A percentile compares a stretch with the other conserved stretches of the same genome.
phyloP scores from a whole-genome alignment of 352 stramenopile species.

The Globisporangium okanoganense region DNA sequence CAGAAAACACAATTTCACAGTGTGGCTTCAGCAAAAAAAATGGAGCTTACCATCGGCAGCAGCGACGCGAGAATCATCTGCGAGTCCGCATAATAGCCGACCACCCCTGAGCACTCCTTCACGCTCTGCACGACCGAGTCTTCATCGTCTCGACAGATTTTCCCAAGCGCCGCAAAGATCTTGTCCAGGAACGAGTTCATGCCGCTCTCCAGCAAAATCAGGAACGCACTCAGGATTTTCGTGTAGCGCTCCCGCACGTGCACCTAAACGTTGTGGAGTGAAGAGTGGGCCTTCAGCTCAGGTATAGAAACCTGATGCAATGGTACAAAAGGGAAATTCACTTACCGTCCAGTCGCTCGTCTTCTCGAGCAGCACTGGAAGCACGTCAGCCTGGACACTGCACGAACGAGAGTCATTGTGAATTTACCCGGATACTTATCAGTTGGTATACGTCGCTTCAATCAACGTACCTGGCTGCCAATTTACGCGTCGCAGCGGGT shows the following conservation, averaged over 20 bases:
- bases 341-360: conserved; percentile 70
- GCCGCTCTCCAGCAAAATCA: conserved; percentile 59
- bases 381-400: conserved; percentile 42
- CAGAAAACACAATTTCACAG: background rate
- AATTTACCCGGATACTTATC: background rate
- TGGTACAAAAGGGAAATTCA: background rate
- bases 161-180: conserved; percentile 65
- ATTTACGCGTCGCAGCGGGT: conserved; percentile 36
- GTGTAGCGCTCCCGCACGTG: conserved; percentile 74
- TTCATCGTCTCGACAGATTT: conserved; percentile 77
- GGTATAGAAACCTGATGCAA: background rate
- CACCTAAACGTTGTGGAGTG: conserved; percentile 19
- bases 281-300: background rate
- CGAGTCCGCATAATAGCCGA: conserved; percentile 69
- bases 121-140: conserved; percentile 55
- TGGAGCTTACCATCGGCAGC: conserved; percentile 47
- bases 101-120: conserved; percentile 52
- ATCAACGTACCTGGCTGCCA: conserved; percentile 30
- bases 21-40: background rate
- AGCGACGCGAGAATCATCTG: conserved; percentile 73
- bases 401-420: background rate
- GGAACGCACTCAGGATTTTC: conserved; percentile 57
- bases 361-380: conserved; percentile 63
- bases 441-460: background rate
- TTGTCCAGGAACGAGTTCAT: conserved; percentile 75